Conservation (phyloP, 2,329 filamentous ascomycete species). For the Graphilbum fragrans region DNA sequence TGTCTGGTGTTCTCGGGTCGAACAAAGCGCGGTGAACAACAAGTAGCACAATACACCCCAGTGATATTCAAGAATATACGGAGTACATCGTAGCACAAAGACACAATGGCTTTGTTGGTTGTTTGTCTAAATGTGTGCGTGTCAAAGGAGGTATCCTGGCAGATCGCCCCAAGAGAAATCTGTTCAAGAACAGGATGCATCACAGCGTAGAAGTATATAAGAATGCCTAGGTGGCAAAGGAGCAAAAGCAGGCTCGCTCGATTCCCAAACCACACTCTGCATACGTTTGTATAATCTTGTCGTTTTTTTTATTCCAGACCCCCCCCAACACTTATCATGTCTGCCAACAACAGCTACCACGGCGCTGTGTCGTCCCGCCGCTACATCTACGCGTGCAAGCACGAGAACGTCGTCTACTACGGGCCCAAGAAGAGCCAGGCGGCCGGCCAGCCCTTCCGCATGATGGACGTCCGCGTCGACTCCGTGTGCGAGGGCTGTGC, state of each 20-base stretch:
- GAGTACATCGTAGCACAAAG: neutral
- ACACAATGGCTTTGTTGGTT: neutral
- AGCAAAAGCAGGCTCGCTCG: neutral
- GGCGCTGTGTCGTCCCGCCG: conserved; percentile 1
- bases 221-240: no score
- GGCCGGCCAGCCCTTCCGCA: neutral
- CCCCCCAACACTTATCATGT: no score
- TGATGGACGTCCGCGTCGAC: neutral
- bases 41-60: neutral
- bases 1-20: conserved; percentile 6
- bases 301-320: neutral
- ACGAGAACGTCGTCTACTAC: conserved; percentile 1
- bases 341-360: neutral
- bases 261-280: neutral
- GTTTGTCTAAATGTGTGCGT: neutral
- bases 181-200: no score
- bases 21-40: neutral
- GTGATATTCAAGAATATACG: neutral
- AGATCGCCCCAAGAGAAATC: no score
- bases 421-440: conserved; percentile 1
- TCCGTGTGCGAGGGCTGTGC: neutral
- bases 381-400: conserved; percentile 6
- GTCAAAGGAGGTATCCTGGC: no score
- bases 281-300: neutral
- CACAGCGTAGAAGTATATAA: no score